Evolutionary conservation across 2,329 filamentous ascomycete genomes (phyloP), one percentile per base, ranked within the genome.

Genomic region (Epichloe baconii): DNA sequence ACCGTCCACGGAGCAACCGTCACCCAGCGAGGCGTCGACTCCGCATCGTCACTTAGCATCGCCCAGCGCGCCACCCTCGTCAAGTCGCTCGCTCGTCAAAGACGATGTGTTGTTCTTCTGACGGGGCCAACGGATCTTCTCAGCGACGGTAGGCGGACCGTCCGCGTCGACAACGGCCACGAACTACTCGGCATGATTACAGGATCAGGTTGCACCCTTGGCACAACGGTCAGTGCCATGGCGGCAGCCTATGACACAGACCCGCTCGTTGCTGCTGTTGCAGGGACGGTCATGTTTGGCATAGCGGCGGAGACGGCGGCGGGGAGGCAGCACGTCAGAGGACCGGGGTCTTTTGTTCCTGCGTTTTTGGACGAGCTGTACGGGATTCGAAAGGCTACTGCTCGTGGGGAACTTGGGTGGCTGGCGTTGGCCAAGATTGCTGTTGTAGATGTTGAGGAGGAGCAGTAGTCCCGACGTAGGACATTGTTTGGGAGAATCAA

Each of bases 291-390:
- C 56, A 78, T 88, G 64, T 96, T 85, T 63, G 89, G 93, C 64
- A 69, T 80, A 21, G 80, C 81, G 1, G 86, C 88, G 0, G 84
- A 91, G 68, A 68, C 71, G 48, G 80, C 82, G 0, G 86, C 86
- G 0, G 78, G 78, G 60, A 71, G 80, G 49, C 53, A 70, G 0
- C 76, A 82, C 55, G 87, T 93, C 3, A 74, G 73, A 53, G 91
- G 91, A 0, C 89, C 91, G 0, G 91, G 91, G 0, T 88, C 82
- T 0, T 96, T 96, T 70, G 82, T 94, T 12, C 85, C 88, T 0
- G 83, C 83, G 0, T 90, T 96, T 61, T 70, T 96, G 42, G 91
- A 97, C 59, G 85, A 79, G 67, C 60, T 84, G 55, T 75, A 74
- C 58, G 63, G 64, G 23, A 59, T 80, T 17, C 66, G 78, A 50